These are phyloP conservation scores for Dactylorhiza incarnata DNA, from an alignment of 106 monocot species.

Conservation along the genomic window DNA sequence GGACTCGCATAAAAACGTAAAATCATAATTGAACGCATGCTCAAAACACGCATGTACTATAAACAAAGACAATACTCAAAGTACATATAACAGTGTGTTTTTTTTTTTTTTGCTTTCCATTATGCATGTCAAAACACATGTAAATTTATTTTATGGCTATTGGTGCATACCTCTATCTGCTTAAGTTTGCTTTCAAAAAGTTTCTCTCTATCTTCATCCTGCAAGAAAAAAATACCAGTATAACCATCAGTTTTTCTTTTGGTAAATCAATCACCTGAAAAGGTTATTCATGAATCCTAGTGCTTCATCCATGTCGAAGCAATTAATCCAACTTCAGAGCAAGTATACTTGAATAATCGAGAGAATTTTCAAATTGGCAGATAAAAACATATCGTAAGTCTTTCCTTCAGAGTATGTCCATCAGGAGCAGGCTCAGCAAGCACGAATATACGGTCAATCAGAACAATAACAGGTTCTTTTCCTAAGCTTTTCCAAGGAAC, in stretches of 20 bases:
- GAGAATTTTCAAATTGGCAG: neutral
- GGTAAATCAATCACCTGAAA: neutral
- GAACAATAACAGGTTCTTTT: conserved; percentile 91
- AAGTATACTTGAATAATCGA: neutral
- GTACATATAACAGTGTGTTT: neutral
- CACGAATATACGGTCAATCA: conserved; percentile 89
- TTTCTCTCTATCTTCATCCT: conserved; percentile 92
- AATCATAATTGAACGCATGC: too few relatives aligned
- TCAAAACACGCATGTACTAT: too few relatives aligned
- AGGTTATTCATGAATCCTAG: neutral
- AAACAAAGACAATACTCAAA: too few relatives aligned
- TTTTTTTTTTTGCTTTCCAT: neutral
- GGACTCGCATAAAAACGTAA: too few relatives aligned
- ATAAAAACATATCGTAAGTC: conserved; percentile 9
- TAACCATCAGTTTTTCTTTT: neutral
- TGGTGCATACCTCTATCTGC: conserved; percentile 63
- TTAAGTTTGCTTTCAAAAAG: conserved; percentile 86
- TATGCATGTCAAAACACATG: neutral
- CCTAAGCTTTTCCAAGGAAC: conserved; percentile 99
- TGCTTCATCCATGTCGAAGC: neutral
- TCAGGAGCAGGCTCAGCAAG: conserved; percentile 87
- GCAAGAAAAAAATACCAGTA: neutral
- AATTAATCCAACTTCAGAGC: neutral
- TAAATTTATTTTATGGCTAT: neutral
- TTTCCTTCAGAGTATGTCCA: conserved; percentile 69